Percentiles rank a stretch among this genome's conserved stretches.
Evolutionary conservation across 176 grass and related monocot genomes (phyloP).

Genomic region (Thalia dealbata): DNA sequence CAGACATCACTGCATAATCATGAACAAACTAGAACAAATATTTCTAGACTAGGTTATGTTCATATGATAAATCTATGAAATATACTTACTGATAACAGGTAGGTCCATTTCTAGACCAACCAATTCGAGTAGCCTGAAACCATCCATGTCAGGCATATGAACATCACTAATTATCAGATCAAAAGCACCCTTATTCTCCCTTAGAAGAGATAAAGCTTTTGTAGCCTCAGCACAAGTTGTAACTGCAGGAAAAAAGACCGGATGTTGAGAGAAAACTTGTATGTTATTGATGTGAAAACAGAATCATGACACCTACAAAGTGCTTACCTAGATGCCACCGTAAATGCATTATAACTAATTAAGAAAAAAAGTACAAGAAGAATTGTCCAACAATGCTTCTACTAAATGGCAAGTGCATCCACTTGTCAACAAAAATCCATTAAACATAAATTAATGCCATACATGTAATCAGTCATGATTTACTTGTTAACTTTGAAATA

Average conservation of each 20-base stretch:
- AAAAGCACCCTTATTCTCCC: conserved; percentile 77
- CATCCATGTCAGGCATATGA: conserved; percentile 99
- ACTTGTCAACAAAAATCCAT: not conserved
- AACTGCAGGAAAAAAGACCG: conserved; percentile 37
- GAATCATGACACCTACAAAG: not conserved
- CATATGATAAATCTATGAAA: conserved; percentile 11
- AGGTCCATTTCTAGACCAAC: conserved; percentile 98
- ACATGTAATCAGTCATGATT: too few species aligned
- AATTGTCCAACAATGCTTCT: not conserved
- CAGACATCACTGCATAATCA: conserved; percentile 88
- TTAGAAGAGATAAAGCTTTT: conserved; percentile 65
- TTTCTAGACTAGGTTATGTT: not conserved
- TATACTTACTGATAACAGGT: conserved; percentile 94
- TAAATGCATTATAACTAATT: not conserved
- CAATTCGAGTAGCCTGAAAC: conserved; percentile 90
- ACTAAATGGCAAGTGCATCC: not conserved
- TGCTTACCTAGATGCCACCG: not conserved
- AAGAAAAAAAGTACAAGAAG: not conserved
- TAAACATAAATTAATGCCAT: too few species aligned
- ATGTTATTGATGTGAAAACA: not conserved
- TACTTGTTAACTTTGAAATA: too few species aligned
- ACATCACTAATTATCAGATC: conserved; percentile 97
- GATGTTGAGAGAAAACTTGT: too few species aligned
- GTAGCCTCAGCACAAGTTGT: conserved; percentile 77
- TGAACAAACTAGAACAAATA: conserved; percentile 15